These are phyloP conservation scores for Cupressus sempervirens DNA, from an alignment of 75 land plant species.

Conservation along the genomic window DNA sequence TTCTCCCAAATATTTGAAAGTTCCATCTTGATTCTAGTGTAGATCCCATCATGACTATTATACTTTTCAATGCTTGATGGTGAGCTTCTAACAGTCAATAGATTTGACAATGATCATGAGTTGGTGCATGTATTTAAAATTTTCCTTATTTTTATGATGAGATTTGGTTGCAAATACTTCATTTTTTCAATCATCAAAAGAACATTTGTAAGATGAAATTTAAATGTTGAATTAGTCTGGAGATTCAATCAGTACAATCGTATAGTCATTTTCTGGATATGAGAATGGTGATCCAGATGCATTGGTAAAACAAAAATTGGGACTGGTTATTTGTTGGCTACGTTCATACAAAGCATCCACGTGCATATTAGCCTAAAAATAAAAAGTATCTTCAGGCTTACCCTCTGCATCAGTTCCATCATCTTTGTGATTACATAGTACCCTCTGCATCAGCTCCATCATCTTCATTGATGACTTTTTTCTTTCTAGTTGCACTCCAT, in stretches of 20 bases:
- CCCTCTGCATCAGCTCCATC: too few relatives aligned
- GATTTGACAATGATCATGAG: background rate
- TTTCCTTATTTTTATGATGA: background rate
- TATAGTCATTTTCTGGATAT: background rate
- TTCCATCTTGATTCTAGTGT: background rate
- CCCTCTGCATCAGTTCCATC: too few relatives aligned
- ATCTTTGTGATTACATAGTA: too few relatives aligned
- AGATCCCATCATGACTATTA: background rate
- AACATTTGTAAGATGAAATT: background rate
- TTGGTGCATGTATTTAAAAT: background rate
- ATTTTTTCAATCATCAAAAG: background rate
- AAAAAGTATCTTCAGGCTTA: too few relatives aligned
- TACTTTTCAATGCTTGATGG: background rate
- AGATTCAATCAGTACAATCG: background rate
- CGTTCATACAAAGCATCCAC: too few relatives aligned
- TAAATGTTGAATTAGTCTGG: background rate
- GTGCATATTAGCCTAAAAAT: too few relatives aligned
- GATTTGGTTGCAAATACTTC: background rate
- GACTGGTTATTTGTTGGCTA: too few relatives aligned
- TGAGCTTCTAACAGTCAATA: background rate
- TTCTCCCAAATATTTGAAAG: background rate
- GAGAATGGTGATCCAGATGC: too few relatives aligned
- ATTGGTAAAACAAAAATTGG: too few relatives aligned
- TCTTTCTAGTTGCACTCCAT: too few relatives aligned
- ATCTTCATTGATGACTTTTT: too few relatives aligned